A percentile compares a stretch with the other conserved stretches of the same genome.
phyloP scores from a whole-genome alignment of 768 basidiomycete genomes.

The Cystofilobasidium ferigula region DNA sequence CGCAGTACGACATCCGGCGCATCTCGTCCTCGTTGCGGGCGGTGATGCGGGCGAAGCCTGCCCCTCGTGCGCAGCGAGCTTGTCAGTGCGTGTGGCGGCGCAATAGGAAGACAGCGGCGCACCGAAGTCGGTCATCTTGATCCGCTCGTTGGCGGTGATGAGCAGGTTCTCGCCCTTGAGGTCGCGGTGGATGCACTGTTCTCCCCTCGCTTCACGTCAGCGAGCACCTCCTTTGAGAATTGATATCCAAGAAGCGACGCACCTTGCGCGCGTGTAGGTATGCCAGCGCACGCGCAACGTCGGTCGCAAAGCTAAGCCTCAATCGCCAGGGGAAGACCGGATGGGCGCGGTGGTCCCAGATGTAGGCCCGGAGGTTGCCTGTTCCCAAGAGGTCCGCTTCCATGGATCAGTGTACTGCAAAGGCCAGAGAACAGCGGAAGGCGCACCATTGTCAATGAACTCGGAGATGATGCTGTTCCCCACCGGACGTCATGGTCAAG shows the following conservation, averaged over 20 bases:
- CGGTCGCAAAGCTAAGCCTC: constrained; percentile 85
- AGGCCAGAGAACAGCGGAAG: not conserved
- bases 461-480: constrained; percentile 74
- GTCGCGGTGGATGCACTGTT: constrained; percentile 50
- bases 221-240: constrained; percentile 41
- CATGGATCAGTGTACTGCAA: no score
- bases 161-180: constrained; percentile 95
- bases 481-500: not conserved
- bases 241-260: constrained; percentile 2
- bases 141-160: constrained; percentile 82
- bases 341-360: constrained; percentile 55
- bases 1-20: constrained; percentile 40
- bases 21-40: constrained; percentile 80
- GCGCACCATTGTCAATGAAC: constrained; percentile 70
- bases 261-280: constrained; percentile 86
- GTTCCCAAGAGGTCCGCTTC: no score
- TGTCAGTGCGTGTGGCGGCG: not conserved
- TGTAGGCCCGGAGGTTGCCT: constrained; percentile 76
- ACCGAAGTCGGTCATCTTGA: constrained; percentile 98
- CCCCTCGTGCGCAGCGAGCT: not conserved
- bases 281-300: constrained; percentile 86
- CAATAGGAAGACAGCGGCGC: constrained; percentile 50
- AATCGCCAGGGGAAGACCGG: constrained; percentile 87
- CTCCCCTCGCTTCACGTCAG: constrained; percentile 30
- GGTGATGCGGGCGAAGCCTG: constrained; percentile 48